Conservation (phyloP, 768 basidiomycete genomes). For the Boletus speciosus region DNA sequence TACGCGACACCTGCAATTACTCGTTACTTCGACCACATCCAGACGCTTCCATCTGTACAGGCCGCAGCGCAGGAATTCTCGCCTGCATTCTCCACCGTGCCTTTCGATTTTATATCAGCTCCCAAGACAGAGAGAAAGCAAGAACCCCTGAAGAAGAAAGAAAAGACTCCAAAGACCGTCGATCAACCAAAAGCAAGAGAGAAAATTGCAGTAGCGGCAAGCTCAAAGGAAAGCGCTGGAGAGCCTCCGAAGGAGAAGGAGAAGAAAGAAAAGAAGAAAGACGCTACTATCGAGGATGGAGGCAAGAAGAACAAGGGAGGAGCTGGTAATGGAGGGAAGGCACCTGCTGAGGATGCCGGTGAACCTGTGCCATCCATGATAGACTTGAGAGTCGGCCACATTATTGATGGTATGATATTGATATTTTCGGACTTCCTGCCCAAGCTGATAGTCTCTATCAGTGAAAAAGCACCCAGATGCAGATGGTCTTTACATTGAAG, state of each 20-base stretch:
- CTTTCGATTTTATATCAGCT: constrained; percentile 72
- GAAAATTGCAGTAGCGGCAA: constrained; percentile 30
- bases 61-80: constrained; percentile 49
- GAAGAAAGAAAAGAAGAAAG: constrained; percentile 55
- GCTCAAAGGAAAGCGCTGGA: constrained; percentile 39
- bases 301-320: constrained; percentile 42
- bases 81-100: constrained; percentile 52
- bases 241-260: constrained; percentile 29
- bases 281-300: constrained; percentile 35
- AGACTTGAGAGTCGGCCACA: constrained; percentile 90
- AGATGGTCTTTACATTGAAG: constrained; percentile 95
- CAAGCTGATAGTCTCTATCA: constrained; percentile 30
- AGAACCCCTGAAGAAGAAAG: constrained; percentile 76
- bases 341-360: constrained; percentile 57
- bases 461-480: constrained; percentile 97
- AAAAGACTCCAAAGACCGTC: constrained; percentile 45
- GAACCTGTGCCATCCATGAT: constrained; percentile 95
- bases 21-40: constrained; percentile 95
- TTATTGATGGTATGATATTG: constrained; percentile 74
- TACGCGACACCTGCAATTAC: constrained; percentile 78
- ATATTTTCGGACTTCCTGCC: neutral
- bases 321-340: constrained; percentile 27
- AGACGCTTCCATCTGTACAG: constrained; percentile 62
- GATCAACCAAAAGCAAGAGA: constrained; percentile 24
- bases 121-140: constrained; percentile 71